A percentile compares a stretch with the other conserved stretches of the same genome.
Evolutionary conservation across 2,329 filamentous ascomycete species (phyloP).

Genomic region (Ceratocystis smalleyi): DNA sequence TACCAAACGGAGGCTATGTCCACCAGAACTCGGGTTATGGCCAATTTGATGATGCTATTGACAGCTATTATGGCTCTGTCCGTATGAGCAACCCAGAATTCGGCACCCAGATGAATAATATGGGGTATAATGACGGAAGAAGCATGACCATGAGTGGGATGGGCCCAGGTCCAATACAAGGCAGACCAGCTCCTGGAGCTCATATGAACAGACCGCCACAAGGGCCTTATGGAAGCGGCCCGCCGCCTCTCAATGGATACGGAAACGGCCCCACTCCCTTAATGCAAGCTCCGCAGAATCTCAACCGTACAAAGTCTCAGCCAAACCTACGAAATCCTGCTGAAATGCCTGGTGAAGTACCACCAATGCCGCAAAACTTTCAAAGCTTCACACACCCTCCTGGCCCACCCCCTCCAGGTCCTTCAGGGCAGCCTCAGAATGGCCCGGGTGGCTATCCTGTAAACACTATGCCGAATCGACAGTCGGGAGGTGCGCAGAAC

Average conservation of each 20-base stretch:
- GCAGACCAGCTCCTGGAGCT: conserved; percentile 13
- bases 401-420: conserved; percentile 6
- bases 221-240: conserved; percentile 3
- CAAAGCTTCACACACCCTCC: conserved; percentile 8
- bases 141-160: conserved; percentile 9
- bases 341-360: conserved; percentile 54
- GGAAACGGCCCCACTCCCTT: conserved; percentile 7
- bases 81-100: conserved; percentile 22
- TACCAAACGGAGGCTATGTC: conserved; percentile 16
- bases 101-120: conserved; percentile 14
- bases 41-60: conserved; percentile 20
- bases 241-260: background rate
- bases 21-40: conserved; percentile 15
- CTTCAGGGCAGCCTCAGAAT: background rate
- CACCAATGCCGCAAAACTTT: conserved; percentile 28
- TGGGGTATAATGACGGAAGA: conserved; percentile 13
- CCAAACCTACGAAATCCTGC: conserved; percentile 53
- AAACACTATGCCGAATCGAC: conserved; percentile 5
- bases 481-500: conserved; percentile 8
- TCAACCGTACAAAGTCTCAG: conserved; percentile 50
- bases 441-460: conserved; percentile 1
- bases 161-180: conserved; percentile 4
- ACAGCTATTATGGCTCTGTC: conserved; percentile 20
- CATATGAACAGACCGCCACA: conserved; percentile 13
- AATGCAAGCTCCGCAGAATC: conserved; percentile 28